Evolutionary conservation across 768 basidiomycete species (phyloP), one percentile per base, ranked within the genome.

Genomic region (Boletus reticuloceps): DNA sequence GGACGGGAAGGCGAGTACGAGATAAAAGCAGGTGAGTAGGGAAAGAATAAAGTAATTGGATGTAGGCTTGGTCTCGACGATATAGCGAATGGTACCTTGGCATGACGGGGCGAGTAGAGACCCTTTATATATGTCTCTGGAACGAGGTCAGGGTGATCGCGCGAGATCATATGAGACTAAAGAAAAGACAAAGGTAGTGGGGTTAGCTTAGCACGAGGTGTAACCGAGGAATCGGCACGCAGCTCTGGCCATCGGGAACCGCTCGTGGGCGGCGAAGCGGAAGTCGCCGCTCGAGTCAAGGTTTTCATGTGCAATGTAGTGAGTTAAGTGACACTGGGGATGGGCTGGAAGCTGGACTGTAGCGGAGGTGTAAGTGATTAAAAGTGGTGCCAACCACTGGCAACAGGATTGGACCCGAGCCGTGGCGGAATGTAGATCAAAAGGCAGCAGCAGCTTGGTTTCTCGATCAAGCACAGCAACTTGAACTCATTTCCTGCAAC

Each of bases 81-180:
- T 62, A 60, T 58, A 60, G 64, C 56, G 62, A 56, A 58, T 45
- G 61, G 59, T 9, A 29, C 63, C 54, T 59, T 50, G 48, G 55
- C 43, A 55, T 44, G 31, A 57, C 58, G 53, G 54, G 46, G 61
- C 51, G 46, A 49, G 58, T 46, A 56, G 58, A 59, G 70, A 50
- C 42, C 50, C 43, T 48, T 64, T 69, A 65, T 72, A 64, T 68
- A 63, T 56, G 58, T 61, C 61, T 54, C 50, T 66, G 66, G 67
- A 77, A 78, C 70, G 77, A 77, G 77, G 76, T 68, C 65, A 64
- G 61, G 66, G 69, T 71, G 69, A 63, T 67, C 57, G 50, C 55
- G 45, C 53, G 47, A 47, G 54, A 63, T 61, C 58, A 59, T 58
- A 55, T 66, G 54, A 58, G 53, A 62, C 61, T 44, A 61, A 58